Evolutionary conservation across 441 rosid genomes (phyloP).

Genomic region (Bocquillonia castaneifolia): DNA sequence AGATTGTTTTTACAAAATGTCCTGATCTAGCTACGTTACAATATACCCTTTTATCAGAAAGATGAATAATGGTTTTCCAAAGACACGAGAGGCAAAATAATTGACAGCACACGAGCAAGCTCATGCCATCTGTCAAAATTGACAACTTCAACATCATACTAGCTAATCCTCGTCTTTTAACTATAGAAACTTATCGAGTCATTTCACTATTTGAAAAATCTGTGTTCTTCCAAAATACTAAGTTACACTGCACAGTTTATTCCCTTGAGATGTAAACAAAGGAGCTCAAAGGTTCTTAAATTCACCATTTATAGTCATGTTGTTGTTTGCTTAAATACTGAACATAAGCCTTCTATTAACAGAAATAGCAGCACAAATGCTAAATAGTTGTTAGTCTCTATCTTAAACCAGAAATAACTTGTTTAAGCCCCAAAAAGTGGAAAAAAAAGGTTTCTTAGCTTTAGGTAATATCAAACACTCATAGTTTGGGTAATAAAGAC

Average conservation of each 20-base stretch:
- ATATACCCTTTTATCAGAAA: too few species aligned
- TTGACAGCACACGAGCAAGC: too few species aligned
- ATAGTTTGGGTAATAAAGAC: not conserved
- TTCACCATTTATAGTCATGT: not conserved
- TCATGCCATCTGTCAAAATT: too few species aligned
- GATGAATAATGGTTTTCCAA: too few species aligned
- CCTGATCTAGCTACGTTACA: too few species aligned
- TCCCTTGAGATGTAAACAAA: not conserved
- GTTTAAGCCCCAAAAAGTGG: not conserved
- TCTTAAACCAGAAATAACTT: not conserved
- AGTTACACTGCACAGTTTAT: too few species aligned
- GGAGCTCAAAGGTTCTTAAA: not conserved
- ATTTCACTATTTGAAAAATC: not conserved
- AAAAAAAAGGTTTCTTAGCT: not conserved
- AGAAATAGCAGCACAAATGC: not conserved
- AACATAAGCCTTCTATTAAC: not conserved
- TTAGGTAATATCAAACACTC: not conserved
- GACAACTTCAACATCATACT: too few species aligned
- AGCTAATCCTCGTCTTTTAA: too few species aligned
- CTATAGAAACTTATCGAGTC: too few species aligned
- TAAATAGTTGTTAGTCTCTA: not conserved
- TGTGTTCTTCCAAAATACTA: too few species aligned
- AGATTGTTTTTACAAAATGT: too few species aligned
- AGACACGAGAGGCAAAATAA: too few species aligned
- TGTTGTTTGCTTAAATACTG: not conserved